Evolutionary conservation across 176 grass and related monocot genomes (phyloP).

Genomic region (Thinopyrum elongatum): DNA sequence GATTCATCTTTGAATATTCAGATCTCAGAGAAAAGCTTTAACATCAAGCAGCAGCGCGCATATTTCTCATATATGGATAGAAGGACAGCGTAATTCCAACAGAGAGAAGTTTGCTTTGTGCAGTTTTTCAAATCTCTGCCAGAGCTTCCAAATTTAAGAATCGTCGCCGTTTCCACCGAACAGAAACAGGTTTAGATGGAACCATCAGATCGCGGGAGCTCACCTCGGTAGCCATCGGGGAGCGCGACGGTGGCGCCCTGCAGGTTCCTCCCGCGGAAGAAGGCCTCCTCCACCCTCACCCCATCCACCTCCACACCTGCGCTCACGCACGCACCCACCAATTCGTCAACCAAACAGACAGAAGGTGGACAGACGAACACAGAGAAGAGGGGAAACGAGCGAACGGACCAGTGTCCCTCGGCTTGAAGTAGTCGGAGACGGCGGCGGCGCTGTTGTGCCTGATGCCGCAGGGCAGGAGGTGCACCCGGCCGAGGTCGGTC

Average conservation of each 20-base stretch:
- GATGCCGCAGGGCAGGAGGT: constrained; percentile 84
- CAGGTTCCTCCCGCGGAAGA: constrained; percentile 93
- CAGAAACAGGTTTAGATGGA: neutral
- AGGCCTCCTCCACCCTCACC: constrained; percentile 74
- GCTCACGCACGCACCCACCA: neutral
- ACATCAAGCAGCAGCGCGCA: neutral
- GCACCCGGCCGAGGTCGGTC: constrained; percentile 51
- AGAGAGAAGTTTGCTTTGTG: neutral
- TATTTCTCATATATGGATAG: neutral
- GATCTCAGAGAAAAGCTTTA: neutral
- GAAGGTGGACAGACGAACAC: neutral
- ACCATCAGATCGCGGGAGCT: neutral
- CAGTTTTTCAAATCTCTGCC: neutral
- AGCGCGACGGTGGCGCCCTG: constrained; percentile 66
- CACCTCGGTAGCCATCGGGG: constrained; percentile 79
- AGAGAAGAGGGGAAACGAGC: neutral
- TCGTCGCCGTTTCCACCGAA: neutral
- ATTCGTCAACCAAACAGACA: neutral
- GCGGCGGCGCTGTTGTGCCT: constrained; percentile 56
- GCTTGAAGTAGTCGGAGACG: constrained; percentile 88
- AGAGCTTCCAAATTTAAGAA: neutral
- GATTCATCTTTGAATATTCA: neutral
- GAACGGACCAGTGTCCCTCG: constrained; percentile 62
- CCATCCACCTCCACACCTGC: constrained; percentile 73
- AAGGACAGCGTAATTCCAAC: neutral